These are phyloP conservation scores for Neurospora sp. DNA, from an alignment of 2,329 filamentous ascomycete species.

Conservation along the genomic window DNA sequence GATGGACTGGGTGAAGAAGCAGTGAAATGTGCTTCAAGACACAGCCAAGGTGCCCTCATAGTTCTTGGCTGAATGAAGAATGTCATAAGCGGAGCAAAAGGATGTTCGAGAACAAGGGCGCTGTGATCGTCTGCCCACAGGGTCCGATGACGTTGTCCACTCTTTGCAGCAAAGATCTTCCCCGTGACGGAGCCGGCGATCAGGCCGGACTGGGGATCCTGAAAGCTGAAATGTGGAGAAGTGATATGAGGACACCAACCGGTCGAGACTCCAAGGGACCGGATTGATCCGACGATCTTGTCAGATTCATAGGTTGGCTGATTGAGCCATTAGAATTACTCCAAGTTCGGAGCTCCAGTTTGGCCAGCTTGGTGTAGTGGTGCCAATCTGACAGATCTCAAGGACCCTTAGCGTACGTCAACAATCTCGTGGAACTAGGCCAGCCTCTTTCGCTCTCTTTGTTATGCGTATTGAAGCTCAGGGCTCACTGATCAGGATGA, in stretches of 20 bases:
- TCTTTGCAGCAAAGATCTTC: neutral
- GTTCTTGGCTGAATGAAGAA: neutral
- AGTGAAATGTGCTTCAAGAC: neutral
- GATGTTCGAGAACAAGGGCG: neutral
- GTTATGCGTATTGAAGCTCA: neutral
- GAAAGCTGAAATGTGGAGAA: neutral
- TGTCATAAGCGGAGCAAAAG: neutral
- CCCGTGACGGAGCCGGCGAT: neutral
- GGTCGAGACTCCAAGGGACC: neutral
- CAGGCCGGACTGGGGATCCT: neutral
- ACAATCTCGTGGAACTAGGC: neutral
- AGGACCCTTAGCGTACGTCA: neutral
- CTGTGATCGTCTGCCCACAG: neutral
- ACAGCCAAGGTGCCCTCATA: neutral
- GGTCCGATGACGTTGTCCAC: neutral
- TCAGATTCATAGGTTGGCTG: no score
- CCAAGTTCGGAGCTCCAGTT: no score
- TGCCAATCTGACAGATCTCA: neutral
- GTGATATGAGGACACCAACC: neutral
- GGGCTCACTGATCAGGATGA: neutral
- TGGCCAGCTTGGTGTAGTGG: no score
- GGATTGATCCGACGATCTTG: neutral
- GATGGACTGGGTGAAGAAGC: neutral
- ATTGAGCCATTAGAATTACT: no score
- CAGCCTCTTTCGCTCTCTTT: neutral